Conservation (phyloP, 2,329 filamentous ascomycete genomes). For the Fonsecaea pugnacius region DNA sequence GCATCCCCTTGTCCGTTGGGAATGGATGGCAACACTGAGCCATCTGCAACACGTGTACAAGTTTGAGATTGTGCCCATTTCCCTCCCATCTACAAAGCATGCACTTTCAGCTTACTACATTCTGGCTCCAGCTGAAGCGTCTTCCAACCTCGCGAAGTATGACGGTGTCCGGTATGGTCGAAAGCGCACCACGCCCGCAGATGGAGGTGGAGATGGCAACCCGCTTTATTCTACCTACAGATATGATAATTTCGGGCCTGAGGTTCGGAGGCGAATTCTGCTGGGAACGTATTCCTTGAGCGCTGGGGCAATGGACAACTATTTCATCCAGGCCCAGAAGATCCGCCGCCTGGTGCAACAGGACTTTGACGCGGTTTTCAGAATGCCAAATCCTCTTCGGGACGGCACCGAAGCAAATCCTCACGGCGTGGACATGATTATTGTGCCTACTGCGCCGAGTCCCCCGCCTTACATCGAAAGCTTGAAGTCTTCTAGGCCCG, state of each 20-base stretch:
- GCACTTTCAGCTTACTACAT: conserved; percentile 95
- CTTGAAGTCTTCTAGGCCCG: conserved; percentile 50
- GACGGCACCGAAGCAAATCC: conserved; percentile 44
- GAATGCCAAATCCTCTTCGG: conserved; percentile 67
- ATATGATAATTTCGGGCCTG: conserved; percentile 74
- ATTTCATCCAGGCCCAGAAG: conserved; percentile 92
- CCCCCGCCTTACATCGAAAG: conserved; percentile 68
- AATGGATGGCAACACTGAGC: conserved; percentile 69
- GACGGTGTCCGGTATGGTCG: conserved; percentile 92
- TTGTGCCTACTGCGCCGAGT: conserved; percentile 85
- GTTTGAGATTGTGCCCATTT: conserved; percentile 73
- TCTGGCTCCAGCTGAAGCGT: conserved; percentile 90
- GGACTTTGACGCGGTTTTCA: conserved; percentile 84
- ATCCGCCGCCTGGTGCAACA: conserved; percentile 79
- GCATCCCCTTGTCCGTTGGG: conserved; percentile 66
- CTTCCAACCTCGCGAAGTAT: conserved; percentile 94
- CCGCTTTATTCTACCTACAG: conserved; percentile 78
- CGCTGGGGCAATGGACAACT: conserved; percentile 90
- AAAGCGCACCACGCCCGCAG: conserved; percentile 52
- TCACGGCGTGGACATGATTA: conserved; percentile 76
- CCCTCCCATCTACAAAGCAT: conserved; percentile 79
- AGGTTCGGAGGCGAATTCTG: conserved; percentile 84
- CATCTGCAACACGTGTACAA: conserved; percentile 64
- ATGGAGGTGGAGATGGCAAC: conserved; percentile 64
- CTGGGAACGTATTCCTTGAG: conserved; percentile 89